Percentiles rank a stretch among this genome's conserved stretches.
Conservation (phyloP, 2,329 filamentous ascomycete genomes). For the Aspergillus carbonarius region DNA sequence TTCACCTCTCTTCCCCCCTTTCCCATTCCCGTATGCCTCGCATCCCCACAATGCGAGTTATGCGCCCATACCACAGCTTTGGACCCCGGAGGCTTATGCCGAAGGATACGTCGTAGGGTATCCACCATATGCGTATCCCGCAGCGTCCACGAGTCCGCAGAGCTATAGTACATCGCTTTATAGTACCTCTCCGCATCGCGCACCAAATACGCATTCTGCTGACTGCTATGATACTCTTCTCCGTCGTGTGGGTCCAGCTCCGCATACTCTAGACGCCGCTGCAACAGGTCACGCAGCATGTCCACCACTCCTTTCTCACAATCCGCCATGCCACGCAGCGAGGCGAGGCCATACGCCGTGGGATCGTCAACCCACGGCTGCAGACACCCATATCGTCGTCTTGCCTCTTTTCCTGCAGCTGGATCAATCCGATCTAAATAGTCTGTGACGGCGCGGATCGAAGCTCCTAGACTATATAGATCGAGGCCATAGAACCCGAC, state of each 20-base stretch:
- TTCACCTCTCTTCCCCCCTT: constrained; percentile 47
- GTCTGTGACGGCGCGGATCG: constrained; percentile 48
- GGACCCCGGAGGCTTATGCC: constrained; percentile 37
- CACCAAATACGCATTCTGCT: constrained; percentile 54
- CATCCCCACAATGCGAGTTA: constrained; percentile 56
- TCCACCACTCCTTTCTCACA: constrained; percentile 49
- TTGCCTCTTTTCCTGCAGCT: constrained; percentile 44
- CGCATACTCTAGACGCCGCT: constrained; percentile 45
- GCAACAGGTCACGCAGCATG: constrained; percentile 48
- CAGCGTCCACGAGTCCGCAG: constrained; percentile 52
- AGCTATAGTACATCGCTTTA: constrained; percentile 53
- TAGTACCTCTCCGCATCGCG: constrained; percentile 54
- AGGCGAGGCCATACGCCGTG: constrained; percentile 49
- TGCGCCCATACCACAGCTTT: constrained; percentile 57
- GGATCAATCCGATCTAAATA: constrained; percentile 51
- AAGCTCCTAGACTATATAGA: constrained; percentile 51
- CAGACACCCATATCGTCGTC: constrained; percentile 48
- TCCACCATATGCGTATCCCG: constrained; percentile 55
- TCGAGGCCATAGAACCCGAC: constrained; percentile 54
- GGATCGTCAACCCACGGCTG: constrained; percentile 53
- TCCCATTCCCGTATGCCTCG: constrained; percentile 53
- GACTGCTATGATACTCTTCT: constrained; percentile 50
- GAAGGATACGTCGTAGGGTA: constrained; percentile 47
- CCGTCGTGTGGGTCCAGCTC: constrained; percentile 33
- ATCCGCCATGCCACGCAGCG: constrained; percentile 42